These are phyloP conservation scores for Curvularia spicifera DNA, from an alignment of 2,329 filamentous ascomycete species.

Conservation along the genomic window DNA sequence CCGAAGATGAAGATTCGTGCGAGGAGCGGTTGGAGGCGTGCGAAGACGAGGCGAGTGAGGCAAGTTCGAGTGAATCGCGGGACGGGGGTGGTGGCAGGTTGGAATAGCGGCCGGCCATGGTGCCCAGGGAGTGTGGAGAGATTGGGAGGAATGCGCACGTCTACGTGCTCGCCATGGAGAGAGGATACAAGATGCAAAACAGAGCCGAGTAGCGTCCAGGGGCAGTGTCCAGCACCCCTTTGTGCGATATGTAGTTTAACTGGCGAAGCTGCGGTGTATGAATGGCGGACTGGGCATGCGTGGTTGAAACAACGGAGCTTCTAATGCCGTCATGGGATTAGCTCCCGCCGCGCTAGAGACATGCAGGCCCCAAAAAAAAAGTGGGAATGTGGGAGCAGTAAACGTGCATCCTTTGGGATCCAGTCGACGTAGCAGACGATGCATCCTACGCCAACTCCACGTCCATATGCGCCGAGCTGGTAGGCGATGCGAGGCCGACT, in stretches of 20 bases:
- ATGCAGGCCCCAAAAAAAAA: constrained; percentile 22
- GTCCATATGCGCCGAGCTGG: constrained; percentile 21
- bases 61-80: constrained; percentile 95
- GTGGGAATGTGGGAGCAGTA: constrained; percentile 13
- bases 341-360: constrained; percentile 20
- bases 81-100: constrained; percentile 52
- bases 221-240: constrained; percentile 24
- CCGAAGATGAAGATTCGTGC: constrained; percentile 76
- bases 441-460: constrained; percentile 9
- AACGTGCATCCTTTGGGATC: constrained; percentile 3
- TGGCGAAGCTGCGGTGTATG: constrained; percentile 20
- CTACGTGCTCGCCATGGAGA: constrained; percentile 36
- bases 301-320: constrained; percentile 22
- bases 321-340: constrained; percentile 32
- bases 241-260: constrained; percentile 5
- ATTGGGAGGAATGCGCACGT: constrained; percentile 23
- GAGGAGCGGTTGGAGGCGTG: constrained; percentile 69
- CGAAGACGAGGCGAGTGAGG: constrained; percentile 88
- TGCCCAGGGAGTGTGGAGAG: constrained; percentile 21
- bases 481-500: constrained; percentile 40
- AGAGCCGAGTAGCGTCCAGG: constrained; percentile 11
- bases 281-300: constrained; percentile 27
- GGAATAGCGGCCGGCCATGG: constrained; percentile 49
- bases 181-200: neutral
- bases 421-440: neutral